Evolutionary conservation across 148 eudicot genomes (phyloP), one percentile per base, ranked within the genome.

Genomic region (Amaranthus cruentus): DNA sequence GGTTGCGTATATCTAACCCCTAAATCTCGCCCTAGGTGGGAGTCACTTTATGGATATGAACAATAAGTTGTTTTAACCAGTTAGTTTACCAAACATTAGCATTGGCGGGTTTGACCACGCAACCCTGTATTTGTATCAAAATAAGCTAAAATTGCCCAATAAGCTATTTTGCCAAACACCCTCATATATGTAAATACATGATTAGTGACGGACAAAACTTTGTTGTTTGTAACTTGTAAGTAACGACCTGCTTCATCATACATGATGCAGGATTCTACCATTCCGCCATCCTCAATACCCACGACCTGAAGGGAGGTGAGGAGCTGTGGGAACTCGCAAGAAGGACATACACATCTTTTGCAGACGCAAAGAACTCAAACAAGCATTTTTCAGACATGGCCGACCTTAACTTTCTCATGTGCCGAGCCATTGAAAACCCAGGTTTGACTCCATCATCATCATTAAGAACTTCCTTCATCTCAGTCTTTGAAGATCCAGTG

Each of bases 381-480:
- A 90, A 90, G 82, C 98, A 93, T 72, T 93, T 93, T 79, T 57
- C 94, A 0, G 96, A 90, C 86, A 89, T 93, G 92, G 87, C 93
- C 0, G 98, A 88, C 77, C 82, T 93, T 64, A 93, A 88, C 82
- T 93, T 87, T 72, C 88, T 93, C 56, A 93, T 93, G 98, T 86
- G 96, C 78, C 87, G 77, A 81, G 98, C 96, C 78, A 88, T 93
- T 50, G 96, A 93, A 6, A 93, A 93, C 76, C 98, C 98, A 6
- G 84, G 89, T 65, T 83, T 93, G 77, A 93, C 98, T 43, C 98
- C 98, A 14, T 90, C 91, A 0, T 79, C 90, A 2, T 85, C 98
- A 44, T 68, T 89, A 61, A 84, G 98, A 70, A 90, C 98, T 46
- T 86, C 98, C 61, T 84, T 93, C 51, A 78, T 93, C 75, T 88